Conservation (phyloP, 2,329 filamentous ascomycete species). For the Epichloe glyceriae region DNA sequence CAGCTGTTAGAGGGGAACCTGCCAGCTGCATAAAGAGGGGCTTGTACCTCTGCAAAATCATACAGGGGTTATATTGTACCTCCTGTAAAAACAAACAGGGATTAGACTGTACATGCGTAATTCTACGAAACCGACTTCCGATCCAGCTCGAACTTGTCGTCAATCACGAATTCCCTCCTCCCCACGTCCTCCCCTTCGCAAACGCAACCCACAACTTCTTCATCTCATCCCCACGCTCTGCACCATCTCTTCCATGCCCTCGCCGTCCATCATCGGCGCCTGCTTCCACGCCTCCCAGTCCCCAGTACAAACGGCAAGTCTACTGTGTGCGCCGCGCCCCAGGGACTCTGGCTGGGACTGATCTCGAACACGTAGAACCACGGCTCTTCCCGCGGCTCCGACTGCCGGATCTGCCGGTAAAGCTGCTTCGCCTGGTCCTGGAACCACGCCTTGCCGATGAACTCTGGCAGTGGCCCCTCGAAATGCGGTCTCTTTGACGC, state of each 20-base stretch:
- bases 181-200: not conserved
- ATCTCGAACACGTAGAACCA: conserved; percentile 7
- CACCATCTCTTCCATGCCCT: not conserved
- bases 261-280: conserved; percentile 10
- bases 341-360: conserved; percentile 3
- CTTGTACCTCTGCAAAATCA: no score
- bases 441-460: no score
- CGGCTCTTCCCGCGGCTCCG: not conserved
- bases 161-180: not conserved
- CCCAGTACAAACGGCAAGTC: conserved; percentile 6
- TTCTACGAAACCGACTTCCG: no score
- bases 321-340: conserved; percentile 8
- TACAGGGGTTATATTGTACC: no score
- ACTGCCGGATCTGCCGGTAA: not conserved
- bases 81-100: no score
- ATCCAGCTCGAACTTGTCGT: not conserved
- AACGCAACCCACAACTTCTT: no score
- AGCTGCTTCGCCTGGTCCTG: no score
- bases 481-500: no score
- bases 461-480: no score
- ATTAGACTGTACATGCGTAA: no score
- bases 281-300: conserved; percentile 8
- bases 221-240: conserved; percentile 1
- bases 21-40: no score
- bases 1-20: no score